phyloP scores from a whole-genome alignment of 2,329 filamentous ascomycete species.

The Diaporthe sp. region DNA sequence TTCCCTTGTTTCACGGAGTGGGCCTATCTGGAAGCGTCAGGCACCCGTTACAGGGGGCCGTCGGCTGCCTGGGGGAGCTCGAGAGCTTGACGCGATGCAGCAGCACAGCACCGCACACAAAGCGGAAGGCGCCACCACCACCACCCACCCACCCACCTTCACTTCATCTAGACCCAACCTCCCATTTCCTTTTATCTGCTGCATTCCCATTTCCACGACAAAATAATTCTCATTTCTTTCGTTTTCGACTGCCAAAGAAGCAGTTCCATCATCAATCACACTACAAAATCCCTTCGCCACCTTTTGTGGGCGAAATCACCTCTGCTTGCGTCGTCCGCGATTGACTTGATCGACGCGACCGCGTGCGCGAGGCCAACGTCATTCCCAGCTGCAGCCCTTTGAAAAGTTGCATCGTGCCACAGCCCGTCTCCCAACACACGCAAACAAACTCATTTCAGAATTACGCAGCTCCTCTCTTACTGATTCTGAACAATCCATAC shows the following conservation, averaged over 20 bases:
- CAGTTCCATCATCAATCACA: neutral
- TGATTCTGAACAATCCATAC: too few species aligned
- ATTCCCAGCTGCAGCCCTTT: constrained; percentile 16
- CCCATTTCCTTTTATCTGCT: constrained; percentile 15
- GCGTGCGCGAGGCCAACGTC: constrained; percentile 11
- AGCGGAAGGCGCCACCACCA: neutral
- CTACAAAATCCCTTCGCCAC: neutral
- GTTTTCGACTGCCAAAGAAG: neutral
- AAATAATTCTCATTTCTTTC: neutral
- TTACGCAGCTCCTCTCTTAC: neutral
- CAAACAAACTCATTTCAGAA: neutral
- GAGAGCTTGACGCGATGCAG: neutral
- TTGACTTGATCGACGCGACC: constrained; percentile 9
- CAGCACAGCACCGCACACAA: neutral
- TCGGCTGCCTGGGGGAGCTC: neutral
- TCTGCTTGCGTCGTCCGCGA: neutral
- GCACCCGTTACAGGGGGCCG: neutral
- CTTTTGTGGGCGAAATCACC: neutral
- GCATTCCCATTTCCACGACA: neutral
- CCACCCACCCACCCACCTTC: neutral
- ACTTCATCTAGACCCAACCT: constrained; percentile 3
- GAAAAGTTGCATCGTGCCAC: constrained; percentile 23
- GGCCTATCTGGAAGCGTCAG: constrained; percentile 8
- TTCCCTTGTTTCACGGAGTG: constrained; percentile 1
- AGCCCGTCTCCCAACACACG: neutral